Conservation (phyloP, 192 early-diverging fungal genomes). For the Coemansia sp. region DNA sequence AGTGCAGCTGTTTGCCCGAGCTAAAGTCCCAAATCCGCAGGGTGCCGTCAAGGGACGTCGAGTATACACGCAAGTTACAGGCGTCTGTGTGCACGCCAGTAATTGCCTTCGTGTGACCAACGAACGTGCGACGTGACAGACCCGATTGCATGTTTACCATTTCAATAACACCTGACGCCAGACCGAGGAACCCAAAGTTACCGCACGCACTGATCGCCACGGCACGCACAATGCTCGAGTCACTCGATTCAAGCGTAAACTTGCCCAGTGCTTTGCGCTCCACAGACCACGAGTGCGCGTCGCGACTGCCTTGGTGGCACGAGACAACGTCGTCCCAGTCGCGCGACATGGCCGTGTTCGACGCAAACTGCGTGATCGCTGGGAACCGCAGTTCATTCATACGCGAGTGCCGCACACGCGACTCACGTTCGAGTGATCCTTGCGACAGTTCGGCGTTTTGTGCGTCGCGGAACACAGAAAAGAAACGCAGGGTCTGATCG, state of each 20-base stretch:
- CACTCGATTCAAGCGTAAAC: conserved; percentile 60
- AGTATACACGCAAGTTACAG: conserved; percentile 71
- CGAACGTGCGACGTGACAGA: conserved; percentile 67
- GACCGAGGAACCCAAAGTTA: conserved; percentile 90
- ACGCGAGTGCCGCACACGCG: too few species aligned
- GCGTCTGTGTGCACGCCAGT: conserved; percentile 77
- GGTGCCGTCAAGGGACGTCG: conserved; percentile 76
- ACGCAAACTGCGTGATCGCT: conserved; percentile 71
- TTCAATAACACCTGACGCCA: conserved; percentile 72
- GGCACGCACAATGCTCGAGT: conserved; percentile 48
- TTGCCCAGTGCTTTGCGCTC: conserved; percentile 75
- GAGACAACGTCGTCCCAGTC: conserved; percentile 95
- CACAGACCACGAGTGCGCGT: conserved; percentile 81
- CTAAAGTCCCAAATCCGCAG: conserved; percentile 82
- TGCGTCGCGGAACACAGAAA: conserved; percentile 82
- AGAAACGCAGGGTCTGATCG: conserved; percentile 80
- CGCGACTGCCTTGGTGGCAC: conserved; percentile 72
- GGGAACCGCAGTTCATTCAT: conserved; percentile 66
- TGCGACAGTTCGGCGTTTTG: conserved; percentile 87
- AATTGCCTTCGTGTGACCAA: conserved; percentile 74
- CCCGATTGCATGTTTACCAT: conserved; percentile 98
- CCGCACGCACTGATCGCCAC: conserved; percentile 85
- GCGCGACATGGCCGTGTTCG: conserved; percentile 56
- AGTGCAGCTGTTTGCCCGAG: conserved; percentile 59
- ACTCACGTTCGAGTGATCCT: conserved; percentile 10